These are phyloP conservation scores for Stromatinia cepivora DNA, from an alignment of 2,329 filamentous ascomycete genomes.

Conservation along the genomic window DNA sequence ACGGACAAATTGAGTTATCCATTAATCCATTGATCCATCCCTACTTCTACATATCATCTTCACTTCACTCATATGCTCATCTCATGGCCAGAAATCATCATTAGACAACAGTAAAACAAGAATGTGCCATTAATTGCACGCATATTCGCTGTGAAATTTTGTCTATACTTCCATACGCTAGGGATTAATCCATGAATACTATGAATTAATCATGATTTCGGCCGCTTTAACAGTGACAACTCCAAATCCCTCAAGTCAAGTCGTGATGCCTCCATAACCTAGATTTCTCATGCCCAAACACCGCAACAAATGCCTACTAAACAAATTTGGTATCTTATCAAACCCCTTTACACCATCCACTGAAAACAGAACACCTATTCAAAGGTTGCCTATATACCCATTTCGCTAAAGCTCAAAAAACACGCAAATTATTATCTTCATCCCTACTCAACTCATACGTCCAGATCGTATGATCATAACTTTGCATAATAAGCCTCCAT, in stretches of 20 bases:
- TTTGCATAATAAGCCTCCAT: slow-evolving; percentile 72
- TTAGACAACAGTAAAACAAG: too few relatives aligned
- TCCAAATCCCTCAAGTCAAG: neutral
- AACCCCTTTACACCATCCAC: neutral
- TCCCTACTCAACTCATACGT: slow-evolving; percentile 64
- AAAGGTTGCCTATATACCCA: neutral
- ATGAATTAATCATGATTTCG: neutral
- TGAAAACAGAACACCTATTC: neutral
- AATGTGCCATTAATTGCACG: neutral
- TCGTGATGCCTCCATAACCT: neutral
- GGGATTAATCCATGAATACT: neutral
- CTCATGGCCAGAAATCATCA: too few relatives aligned
- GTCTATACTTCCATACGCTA: neutral
- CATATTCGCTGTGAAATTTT: neutral
- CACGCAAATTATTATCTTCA: slow-evolving; percentile 36
- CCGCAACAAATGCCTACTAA: neutral
- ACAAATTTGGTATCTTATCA: neutral
- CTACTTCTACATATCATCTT: too few relatives aligned
- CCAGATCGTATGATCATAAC: slow-evolving; percentile 66
- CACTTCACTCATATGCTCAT: too few relatives aligned
- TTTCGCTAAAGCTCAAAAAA: slow-evolving; percentile 27
- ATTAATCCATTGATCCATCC: too few relatives aligned
- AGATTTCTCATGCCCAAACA: neutral
- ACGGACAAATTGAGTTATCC: too few relatives aligned
- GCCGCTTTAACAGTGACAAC: neutral